A percentile compares a stretch with the other conserved stretches of the same genome.
Conservation (phyloP, 2,329 filamentous ascomycete species). For the Nannizziopsis barbatae region DNA sequence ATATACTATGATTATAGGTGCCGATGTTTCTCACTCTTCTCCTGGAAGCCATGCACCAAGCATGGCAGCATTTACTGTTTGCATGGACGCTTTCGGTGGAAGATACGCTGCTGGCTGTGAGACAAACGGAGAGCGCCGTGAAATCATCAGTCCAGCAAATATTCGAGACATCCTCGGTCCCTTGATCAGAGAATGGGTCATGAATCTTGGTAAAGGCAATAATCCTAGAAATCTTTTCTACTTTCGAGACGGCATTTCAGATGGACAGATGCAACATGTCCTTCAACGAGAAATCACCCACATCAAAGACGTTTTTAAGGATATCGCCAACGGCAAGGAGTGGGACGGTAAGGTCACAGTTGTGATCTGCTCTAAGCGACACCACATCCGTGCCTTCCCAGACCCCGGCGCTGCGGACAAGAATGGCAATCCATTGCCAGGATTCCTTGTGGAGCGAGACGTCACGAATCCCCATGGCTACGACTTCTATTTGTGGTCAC, state of each 20-base stretch:
- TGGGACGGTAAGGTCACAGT: slow-evolving; percentile 63
- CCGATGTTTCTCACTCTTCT: slow-evolving; percentile 77
- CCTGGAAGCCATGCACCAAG: slow-evolving; percentile 58
- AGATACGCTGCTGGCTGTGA: slow-evolving; percentile 69
- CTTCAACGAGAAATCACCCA: slow-evolving; percentile 64
- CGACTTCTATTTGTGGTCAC: slow-evolving; percentile 67
- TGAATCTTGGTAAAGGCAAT: slow-evolving; percentile 41
- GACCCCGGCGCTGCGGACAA: slow-evolving; percentile 49
- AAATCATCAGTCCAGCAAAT: slow-evolving; percentile 62
- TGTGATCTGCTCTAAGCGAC: slow-evolving; percentile 81
- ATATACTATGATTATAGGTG: slow-evolving; percentile 71
- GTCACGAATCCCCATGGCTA: slow-evolving; percentile 86
- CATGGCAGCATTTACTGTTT: slow-evolving; percentile 78
- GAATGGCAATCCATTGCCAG: slow-evolving; percentile 73
- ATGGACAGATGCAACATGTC: slow-evolving; percentile 73
- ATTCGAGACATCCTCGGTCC: slow-evolving; percentile 54
- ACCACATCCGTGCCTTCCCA: slow-evolving; percentile 89
- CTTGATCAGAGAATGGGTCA: slow-evolving; percentile 55
- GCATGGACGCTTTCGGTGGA: slow-evolving; percentile 58
- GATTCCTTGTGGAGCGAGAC: slow-evolving; percentile 75
- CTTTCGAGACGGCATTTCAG: slow-evolving; percentile 83
- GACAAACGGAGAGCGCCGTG: slow-evolving; percentile 69
- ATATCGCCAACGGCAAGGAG: slow-evolving; percentile 24
- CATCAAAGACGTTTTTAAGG: slow-evolving; percentile 52
- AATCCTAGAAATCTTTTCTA: slow-evolving; percentile 71